A percentile compares a stretch with the other conserved stretches of the same genome.
Conservation (phyloP, 306 rosid genomes). For the Fagus sylvatica region DNA sequence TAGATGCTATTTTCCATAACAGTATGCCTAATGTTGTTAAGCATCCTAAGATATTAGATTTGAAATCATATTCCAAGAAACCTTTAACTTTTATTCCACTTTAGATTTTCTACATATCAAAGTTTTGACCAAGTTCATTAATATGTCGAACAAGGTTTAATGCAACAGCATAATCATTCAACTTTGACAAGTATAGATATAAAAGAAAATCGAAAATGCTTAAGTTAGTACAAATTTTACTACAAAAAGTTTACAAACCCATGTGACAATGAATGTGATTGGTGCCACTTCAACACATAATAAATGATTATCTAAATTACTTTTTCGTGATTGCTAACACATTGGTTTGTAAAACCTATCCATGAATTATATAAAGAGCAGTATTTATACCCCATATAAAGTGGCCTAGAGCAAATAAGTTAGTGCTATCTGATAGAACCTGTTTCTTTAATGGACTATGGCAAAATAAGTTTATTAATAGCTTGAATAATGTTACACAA, state of each 20-base stretch:
- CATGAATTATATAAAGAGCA: not conserved
- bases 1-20: too few relatives aligned
- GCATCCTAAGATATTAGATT: not conserved
- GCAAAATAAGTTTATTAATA: not conserved
- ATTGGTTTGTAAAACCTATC: too few relatives aligned
- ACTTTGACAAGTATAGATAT: not conserved
- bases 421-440: not conserved
- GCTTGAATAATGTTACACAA: not conserved
- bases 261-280: too few relatives aligned
- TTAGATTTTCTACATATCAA: not conserved
- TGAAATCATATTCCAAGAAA: constrained; percentile 4
- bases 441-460: not conserved
- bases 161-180: not conserved
- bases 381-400: not conserved
- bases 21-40: not conserved
- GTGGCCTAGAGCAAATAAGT: too few relatives aligned
- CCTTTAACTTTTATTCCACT: not conserved
- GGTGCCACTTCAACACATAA: too few relatives aligned
- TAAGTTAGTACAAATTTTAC: too few relatives aligned
- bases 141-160: not conserved
- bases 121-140: constrained; percentile 9
- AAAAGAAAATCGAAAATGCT: not conserved
- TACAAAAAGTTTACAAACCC: too few relatives aligned
- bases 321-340: too few relatives aligned
- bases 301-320: too few relatives aligned